phyloP scores from a whole-genome alignment of 148 eudicot species.

The Gaultheria prostrata region DNA sequence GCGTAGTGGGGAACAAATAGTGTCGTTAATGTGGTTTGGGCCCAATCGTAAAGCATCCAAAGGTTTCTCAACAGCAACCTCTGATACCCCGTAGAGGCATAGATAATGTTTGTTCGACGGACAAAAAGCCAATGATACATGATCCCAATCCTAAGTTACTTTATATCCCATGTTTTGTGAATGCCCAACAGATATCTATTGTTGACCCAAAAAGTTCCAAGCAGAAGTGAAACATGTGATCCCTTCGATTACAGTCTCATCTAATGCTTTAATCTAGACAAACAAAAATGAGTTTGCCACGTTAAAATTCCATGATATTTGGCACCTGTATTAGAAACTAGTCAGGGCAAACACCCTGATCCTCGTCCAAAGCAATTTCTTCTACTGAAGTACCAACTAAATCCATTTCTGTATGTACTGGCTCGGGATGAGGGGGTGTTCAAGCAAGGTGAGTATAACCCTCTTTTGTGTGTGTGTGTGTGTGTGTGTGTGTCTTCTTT shows the following conservation, averaged over 20 bases:
- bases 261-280: no score
- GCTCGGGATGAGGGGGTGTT: neutral
- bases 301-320: no score
- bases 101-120: no score
- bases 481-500: neutral
- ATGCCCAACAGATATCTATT: no score
- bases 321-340: neutral
- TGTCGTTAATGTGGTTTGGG: neutral
- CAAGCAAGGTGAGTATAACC: neutral
- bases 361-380: neutral
- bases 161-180: no score
- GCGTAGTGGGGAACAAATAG: neutral
- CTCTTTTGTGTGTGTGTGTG: neutral
- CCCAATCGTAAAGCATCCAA: neutral
- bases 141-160: no score
- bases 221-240: no score
- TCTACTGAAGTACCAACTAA: neutral
- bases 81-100: neutral
- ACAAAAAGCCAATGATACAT: no score
- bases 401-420: neutral
- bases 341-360: neutral
- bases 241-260: no score
- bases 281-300: no score
- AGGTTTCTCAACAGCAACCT: neutral
- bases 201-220: no score